phyloP scores from a whole-genome alignment of 2,329 filamentous ascomycete species.

The Nemania sp. region DNA sequence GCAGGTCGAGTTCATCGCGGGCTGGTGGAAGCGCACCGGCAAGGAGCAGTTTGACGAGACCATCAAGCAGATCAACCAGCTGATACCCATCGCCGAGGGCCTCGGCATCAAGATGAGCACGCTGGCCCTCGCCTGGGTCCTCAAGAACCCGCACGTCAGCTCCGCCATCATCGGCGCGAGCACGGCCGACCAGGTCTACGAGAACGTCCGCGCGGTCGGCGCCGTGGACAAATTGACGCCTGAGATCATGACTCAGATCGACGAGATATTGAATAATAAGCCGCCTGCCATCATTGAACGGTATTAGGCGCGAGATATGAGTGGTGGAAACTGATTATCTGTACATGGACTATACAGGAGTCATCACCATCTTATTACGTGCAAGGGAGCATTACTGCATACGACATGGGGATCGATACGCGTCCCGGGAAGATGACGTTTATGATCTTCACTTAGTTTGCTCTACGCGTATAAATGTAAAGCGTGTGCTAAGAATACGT shows the following conservation, averaged over 20 bases:
- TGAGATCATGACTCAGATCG: constrained; percentile 70
- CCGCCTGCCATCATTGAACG: constrained; percentile 58
- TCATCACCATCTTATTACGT: background rate
- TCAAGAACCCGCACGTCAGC: constrained; percentile 71
- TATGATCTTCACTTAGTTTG: too few species aligned
- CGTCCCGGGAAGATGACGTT: background rate
- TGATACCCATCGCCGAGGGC: constrained; percentile 72
- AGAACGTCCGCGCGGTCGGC: constrained; percentile 67
- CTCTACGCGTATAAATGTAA: background rate
- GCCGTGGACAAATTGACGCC: constrained; percentile 68
- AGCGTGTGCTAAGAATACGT: background rate
- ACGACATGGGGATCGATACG: constrained; percentile 2
- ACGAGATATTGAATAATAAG: constrained; percentile 69
- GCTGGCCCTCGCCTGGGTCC: constrained; percentile 71
- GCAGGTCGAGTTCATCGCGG: constrained; percentile 67
- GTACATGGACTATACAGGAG: too few species aligned
- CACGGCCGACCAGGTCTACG: constrained; percentile 68
- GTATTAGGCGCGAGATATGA: constrained; percentile 39
- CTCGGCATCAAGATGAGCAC: constrained; percentile 69
- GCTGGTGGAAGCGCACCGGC: constrained; percentile 63
- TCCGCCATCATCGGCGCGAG: constrained; percentile 72
- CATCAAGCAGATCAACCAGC: constrained; percentile 69
- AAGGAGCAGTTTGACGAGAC: constrained; percentile 66
- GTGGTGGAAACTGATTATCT: background rate
- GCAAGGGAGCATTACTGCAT: background rate